Base-by-base conservation (phyloP, 1,139 yeast species). In the Taphrina deformans region DNA sequence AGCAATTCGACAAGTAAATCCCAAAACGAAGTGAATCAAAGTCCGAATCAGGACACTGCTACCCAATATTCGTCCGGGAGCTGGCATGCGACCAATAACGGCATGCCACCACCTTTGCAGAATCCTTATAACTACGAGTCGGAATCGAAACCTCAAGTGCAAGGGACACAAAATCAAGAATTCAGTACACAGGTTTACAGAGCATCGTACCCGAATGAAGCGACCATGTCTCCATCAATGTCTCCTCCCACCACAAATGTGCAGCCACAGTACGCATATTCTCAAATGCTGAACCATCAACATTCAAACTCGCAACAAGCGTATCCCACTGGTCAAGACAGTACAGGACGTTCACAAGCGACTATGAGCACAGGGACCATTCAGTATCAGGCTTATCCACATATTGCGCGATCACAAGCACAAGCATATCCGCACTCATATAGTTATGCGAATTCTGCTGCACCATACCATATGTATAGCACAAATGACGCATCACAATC, bases 381-480 rank as follows among this genome's bases (percentile, higher is more conserved):
- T 4, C 53, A 48, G 21, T 44, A 55, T 26, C 12, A 50, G 3
- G 26, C 16, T 18, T 23, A 51, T 29, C n/a, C 56, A 18, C 48
- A 44, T 10, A n/a, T 21, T 7, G 21, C 38, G 18, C 59, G 38
- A 38, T 24, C 21, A 10, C 59, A 18, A 24, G 52, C 27, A 23
- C 61, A 41, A 26, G 26, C 29, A 18, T 44, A 26, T 55, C 61
- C 61, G 14, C 29, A 55, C 26, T 52, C 51, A 27, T 44, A 44
- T 48, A 29, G 27, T 10, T 55, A 55, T 55, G 52, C 61, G 12
- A 55, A 44, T 26, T 12, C 16, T 9, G 4, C 41, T 3, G 21
- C 24, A 27, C 26, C 46, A 6, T 38, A 53, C 48, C 23, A 24
- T 14, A 10, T 16, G 31, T 40, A 55, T 27, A 9, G 35, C 24